Evolutionary conservation across 371 early-diverging fungal genomes (phyloP).

Genomic region (Capniomyces stellatus): DNA sequence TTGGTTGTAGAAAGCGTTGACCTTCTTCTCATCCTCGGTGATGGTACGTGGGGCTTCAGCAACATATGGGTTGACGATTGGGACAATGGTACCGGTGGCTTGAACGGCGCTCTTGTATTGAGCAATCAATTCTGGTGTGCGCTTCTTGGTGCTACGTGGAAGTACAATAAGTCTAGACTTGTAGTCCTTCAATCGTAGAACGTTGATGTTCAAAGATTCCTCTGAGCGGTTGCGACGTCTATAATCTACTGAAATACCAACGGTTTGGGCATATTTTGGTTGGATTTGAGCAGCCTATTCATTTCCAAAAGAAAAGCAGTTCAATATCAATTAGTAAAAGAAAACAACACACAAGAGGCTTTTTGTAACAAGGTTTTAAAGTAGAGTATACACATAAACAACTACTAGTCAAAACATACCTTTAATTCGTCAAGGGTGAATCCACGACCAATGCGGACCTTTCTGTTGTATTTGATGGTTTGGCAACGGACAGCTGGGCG

Average conservation of each 20-base stretch:
- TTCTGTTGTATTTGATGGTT: constrained; percentile 97
- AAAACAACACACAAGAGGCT: no score
- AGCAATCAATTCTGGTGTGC: constrained; percentile 58
- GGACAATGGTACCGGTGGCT: constrained; percentile 14
- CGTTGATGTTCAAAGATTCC: constrained; percentile 90
- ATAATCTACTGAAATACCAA: constrained; percentile 98
- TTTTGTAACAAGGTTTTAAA: no score
- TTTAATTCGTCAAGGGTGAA: constrained; percentile 98
- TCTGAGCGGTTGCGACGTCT: constrained; percentile 95
- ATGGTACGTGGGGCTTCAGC: constrained; percentile 64
- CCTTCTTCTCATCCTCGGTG: constrained; percentile 67
- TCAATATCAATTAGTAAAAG: not conserved
- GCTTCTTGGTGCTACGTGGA: constrained; percentile 78
- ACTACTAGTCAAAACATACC: no score
- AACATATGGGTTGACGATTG: constrained; percentile 47
- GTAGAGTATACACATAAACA: no score
- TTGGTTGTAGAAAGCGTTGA: constrained; percentile 66
- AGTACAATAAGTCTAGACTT: constrained; percentile 82
- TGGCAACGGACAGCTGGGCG: constrained; percentile 97
- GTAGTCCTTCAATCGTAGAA: constrained; percentile 94
- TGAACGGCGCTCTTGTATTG: constrained; percentile 24
- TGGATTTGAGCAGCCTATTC: constrained; percentile 77
- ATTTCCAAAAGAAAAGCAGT: constrained; percentile 2
- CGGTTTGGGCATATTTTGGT: constrained; percentile 84
- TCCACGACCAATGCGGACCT: constrained; percentile 95